Base-by-base conservation (phyloP, 768 basidiomycete genomes). In the Phylloporus scabripes region DNA sequence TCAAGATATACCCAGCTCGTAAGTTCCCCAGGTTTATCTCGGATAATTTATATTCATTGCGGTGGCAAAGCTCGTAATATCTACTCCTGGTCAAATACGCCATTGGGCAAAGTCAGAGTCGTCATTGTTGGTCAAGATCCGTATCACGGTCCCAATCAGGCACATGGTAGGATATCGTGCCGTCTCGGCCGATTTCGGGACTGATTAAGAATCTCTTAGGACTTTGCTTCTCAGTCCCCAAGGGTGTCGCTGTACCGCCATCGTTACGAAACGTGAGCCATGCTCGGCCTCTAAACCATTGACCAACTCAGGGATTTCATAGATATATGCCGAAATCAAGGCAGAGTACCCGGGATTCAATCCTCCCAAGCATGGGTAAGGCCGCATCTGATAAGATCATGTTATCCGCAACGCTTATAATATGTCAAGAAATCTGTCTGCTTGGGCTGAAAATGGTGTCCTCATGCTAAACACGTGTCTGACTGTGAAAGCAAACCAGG, bases 101-200 rank as follows among this genome's bases (percentile, higher is more conserved):
- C 91, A 3, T 71, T 96, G 14, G 85, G 87, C 11, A 81, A 83
- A 53, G 81, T 97, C 53, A 84, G 82, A 62, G 87, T 92, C 23
- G 91, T 96, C 42, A 91, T 96, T 50, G 77, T 97, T 46, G 87
- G 87, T 7, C 91, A 92, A 69, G 92, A 93, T 72, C 91, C 91
- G 23, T 93, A 92, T 66, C 87, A 89, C 63, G 78, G 79, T 52
- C 67, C 72, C 33, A 81, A 83, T 41, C 91, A 93, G 72, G 92
- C 92, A 40, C 91, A 94, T 60, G 92, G 88, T 87, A 55, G 60
- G 37, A 23, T 37, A 26, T 29, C 49, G 31, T 41, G n/a, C 36
- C 34, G 31, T 37, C 11, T 38, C 52, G 9, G 26, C 42, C 41
- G 31, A 63, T 48, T 33, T 52, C 33, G 47, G 46, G 47, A 52